Conservation (phyloP, 345 rosid species). For the Populus euphratica region DNA sequence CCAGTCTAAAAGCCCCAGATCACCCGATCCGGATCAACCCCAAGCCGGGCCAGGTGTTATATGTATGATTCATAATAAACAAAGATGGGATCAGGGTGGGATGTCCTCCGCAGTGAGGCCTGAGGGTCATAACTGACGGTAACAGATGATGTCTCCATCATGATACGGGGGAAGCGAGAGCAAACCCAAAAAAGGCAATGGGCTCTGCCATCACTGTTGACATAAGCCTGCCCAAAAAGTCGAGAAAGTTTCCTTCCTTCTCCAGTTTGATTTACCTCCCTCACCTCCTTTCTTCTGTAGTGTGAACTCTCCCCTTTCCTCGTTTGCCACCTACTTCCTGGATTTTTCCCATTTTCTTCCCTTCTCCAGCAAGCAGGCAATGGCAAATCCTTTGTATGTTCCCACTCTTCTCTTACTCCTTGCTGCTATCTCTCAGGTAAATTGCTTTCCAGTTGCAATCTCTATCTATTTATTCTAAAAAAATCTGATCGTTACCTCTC, state of each 20-base stretch:
- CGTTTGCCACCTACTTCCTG: neutral
- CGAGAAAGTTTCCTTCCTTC: neutral
- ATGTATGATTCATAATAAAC: too few species aligned
- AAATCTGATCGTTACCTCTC: neutral
- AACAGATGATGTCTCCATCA: too few species aligned
- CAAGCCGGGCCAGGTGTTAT: too few species aligned
- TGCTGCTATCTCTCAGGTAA: neutral
- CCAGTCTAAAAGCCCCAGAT: too few species aligned
- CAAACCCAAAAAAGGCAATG: too few species aligned
- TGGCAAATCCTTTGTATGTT: neutral
- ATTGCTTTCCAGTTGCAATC: neutral
- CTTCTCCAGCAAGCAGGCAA: neutral
- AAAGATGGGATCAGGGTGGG: too few species aligned
- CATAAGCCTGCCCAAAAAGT: neutral
- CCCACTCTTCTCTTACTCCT: neutral
- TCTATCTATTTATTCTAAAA: neutral
- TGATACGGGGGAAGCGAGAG: too few species aligned
- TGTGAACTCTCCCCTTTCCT: neutral
- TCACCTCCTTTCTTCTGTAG: neutral
- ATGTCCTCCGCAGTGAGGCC: too few species aligned
- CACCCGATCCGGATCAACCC: fast-evolving
- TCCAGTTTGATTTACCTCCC: neutral
- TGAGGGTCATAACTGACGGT: too few species aligned
- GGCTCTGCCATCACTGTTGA: neutral
- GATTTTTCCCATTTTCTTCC: neutral